A percentile compares a stretch with the other conserved stretches of the same genome.
Evolutionary conservation across 257 asterid genomes (phyloP).

Genomic region (Solanum pinnatisectum): DNA sequence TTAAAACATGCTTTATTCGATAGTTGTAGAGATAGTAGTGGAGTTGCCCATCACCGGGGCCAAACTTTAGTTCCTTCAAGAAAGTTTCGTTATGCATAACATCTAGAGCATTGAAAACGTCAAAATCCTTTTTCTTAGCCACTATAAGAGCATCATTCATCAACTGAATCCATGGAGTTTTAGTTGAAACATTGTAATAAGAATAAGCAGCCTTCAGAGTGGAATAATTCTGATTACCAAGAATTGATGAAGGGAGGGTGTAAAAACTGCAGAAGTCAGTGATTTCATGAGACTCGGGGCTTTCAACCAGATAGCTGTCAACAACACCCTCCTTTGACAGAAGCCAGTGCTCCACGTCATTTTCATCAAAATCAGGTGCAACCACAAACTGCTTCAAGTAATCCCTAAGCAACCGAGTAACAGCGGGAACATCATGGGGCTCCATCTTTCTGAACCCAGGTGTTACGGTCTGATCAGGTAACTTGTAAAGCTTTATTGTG

Average conservation of each 20-base stretch:
- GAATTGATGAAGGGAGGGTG: slow-evolving; percentile 21
- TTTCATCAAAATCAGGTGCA: slow-evolving; percentile 20
- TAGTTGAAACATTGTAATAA: slow-evolving; percentile 24
- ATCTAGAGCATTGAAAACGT: slow-evolving; percentile 24
- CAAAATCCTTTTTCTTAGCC: slow-evolving; percentile 19
- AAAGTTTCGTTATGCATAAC: slow-evolving; percentile 18
- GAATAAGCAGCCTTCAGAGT: slow-evolving; percentile 25
- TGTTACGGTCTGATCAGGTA: slow-evolving; percentile 20
- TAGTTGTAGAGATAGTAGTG: slow-evolving; percentile 27
- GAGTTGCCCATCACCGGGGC: slow-evolving; percentile 22
- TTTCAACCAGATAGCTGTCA: slow-evolving; percentile 21
- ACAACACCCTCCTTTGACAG: slow-evolving; percentile 22
- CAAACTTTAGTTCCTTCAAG: slow-evolving; percentile 30
- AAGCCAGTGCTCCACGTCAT: slow-evolving; percentile 25
- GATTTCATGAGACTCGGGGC: slow-evolving; percentile 17
- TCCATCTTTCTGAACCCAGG: slow-evolving; percentile 27
- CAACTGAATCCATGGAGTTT: slow-evolving; percentile 20
- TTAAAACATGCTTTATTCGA: slow-evolving; percentile 11
- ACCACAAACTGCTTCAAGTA: slow-evolving; percentile 20
- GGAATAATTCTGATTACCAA: slow-evolving; percentile 16
- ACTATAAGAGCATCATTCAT: slow-evolving; percentile 22
- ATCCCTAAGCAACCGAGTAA: slow-evolving; percentile 18
- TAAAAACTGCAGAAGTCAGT: slow-evolving; percentile 23
- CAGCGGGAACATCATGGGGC: slow-evolving; percentile 21
- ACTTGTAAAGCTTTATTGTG: slow-evolving; percentile 22